Percentiles rank a stretch among this genome's conserved stretches.
Conservation (phyloP, 1,139 yeast genomes). For the Pichia sp. region DNA sequence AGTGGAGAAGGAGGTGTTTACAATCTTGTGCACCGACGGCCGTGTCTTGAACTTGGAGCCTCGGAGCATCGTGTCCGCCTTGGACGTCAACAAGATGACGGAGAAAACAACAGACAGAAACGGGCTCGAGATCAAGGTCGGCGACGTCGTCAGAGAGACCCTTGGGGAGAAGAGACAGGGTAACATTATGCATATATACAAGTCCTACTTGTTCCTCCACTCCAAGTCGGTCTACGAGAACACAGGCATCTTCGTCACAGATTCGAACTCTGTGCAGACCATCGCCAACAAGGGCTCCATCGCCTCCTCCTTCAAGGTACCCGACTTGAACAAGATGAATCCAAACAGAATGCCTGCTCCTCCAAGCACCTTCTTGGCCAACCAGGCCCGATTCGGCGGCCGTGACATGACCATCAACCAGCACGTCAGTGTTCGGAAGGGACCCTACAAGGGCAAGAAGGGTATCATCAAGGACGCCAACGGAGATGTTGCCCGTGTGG, state of each 20-base stretch:
- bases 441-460: conserved; percentile 90
- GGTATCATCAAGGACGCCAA: conserved; percentile 94
- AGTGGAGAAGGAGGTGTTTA: conserved; percentile 82
- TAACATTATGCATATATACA: conserved; percentile 77
- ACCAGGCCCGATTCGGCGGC: conserved; percentile 48
- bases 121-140: conserved; percentile 81
- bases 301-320: conserved; percentile 47
- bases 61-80: conserved; percentile 72
- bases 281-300: conserved; percentile 75
- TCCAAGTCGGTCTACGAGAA: conserved; percentile 78
- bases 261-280: conserved; percentile 72
- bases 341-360: conserved; percentile 59
- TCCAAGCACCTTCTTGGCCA: conserved; percentile 42
- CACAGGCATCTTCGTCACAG: conserved; percentile 85
- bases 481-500: conserved; percentile 87
- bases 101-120: conserved; percentile 82
- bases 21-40: conserved; percentile 82
- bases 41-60: conserved; percentile 69
- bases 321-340: conserved; percentile 64
- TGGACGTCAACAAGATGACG: conserved; percentile 59
- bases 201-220: conserved; percentile 72
- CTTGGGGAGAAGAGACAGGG: conserved; percentile 85
- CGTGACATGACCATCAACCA: conserved; percentile 79
- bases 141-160: conserved; percentile 85
- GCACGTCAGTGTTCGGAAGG: conserved; percentile 80